phyloP scores from a whole-genome alignment of 2,329 filamentous ascomycete species.

The Daldinia sp. region DNA sequence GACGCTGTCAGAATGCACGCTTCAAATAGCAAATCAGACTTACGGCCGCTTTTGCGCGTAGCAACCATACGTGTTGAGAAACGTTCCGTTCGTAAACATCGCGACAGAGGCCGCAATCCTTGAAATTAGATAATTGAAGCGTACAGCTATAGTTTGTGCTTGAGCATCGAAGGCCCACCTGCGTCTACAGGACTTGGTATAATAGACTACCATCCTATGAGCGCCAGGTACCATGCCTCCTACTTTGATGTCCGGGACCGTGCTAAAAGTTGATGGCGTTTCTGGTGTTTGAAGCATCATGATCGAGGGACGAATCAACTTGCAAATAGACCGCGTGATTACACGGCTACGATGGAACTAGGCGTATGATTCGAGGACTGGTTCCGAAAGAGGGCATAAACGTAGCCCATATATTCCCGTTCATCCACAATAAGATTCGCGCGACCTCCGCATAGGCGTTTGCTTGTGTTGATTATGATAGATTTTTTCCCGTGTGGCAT shows the following conservation, averaged over 20 bases:
- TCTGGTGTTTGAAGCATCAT: constrained; percentile 49
- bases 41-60: not conserved
- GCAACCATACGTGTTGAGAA: not conserved
- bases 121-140: too few relatives aligned
- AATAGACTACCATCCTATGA: constrained; percentile 38
- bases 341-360: constrained; percentile 68
- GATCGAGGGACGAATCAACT: not conserved
- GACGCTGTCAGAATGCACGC: not conserved
- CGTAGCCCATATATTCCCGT: constrained; percentile 66
- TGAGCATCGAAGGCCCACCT: too few relatives aligned
- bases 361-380: constrained; percentile 67
- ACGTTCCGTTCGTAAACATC: not conserved
- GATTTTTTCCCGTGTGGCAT: constrained; percentile 45
- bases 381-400: constrained; percentile 69
- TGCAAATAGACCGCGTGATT: constrained; percentile 44
- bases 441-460: constrained; percentile 57
- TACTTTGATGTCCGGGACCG: constrained; percentile 70
- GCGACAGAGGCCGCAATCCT: not conserved
- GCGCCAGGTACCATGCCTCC: constrained; percentile 70
- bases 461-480: constrained; percentile 14
- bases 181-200: too few relatives aligned
- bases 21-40: not conserved
- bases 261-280: constrained; percentile 64
- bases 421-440: constrained; percentile 65
- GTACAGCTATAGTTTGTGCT: too few relatives aligned